Evolutionary conservation across 2,329 filamentous ascomycete species (phyloP).

Genomic region (Hymenoscyphus repandus): DNA sequence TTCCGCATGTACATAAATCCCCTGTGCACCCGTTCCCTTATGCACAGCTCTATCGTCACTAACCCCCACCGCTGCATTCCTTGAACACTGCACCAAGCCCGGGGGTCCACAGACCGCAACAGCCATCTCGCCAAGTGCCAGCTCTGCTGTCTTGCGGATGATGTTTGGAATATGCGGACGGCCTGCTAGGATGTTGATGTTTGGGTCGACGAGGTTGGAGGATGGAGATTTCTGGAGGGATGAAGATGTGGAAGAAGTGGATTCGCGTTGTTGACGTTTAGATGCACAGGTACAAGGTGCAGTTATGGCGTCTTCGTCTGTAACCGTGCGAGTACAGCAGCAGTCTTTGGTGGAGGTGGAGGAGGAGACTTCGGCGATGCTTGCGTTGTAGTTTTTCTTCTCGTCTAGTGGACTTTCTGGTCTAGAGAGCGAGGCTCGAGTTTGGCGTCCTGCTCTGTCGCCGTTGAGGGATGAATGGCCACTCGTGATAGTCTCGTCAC

Average conservation of each 20-base stretch:
- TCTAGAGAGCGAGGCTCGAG: not conserved
- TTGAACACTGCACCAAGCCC: conserved; percentile 49
- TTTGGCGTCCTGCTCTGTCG: conserved; percentile 6
- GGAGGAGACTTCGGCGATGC: conserved; percentile 1
- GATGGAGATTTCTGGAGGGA: conserved; percentile 2
- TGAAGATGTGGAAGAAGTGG: conserved; percentile 2
- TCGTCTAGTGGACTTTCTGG: conserved; percentile 5
- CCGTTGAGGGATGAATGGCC: conserved; percentile 11
- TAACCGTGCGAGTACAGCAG: conserved; percentile 44
- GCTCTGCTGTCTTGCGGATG: conserved; percentile 50
- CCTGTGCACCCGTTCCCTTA: conserved; percentile 59
- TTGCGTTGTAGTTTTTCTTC: conserved; percentile 20
- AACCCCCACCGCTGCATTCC: conserved; percentile 47
- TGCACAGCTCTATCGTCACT: conserved; percentile 63
- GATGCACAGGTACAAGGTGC: conserved; percentile 35
- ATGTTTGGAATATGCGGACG: conserved; percentile 47
- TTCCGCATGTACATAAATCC: conserved; percentile 55
- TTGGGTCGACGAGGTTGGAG: not conserved
- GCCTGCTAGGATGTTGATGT: conserved; percentile 35
- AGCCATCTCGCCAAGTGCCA: conserved; percentile 55
- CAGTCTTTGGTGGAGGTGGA: conserved; percentile 33
- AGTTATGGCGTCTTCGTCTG: conserved; percentile 38
- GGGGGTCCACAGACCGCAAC: conserved; percentile 58
- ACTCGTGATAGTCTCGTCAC: conserved; percentile 26
- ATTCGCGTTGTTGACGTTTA: conserved; percentile 22